A percentile compares a stretch with the other conserved stretches of the same genome.
These are phyloP conservation scores for Tetradesmus lagerheimii DNA, from an alignment of 139 green algal species.

Conservation along the genomic window DNA sequence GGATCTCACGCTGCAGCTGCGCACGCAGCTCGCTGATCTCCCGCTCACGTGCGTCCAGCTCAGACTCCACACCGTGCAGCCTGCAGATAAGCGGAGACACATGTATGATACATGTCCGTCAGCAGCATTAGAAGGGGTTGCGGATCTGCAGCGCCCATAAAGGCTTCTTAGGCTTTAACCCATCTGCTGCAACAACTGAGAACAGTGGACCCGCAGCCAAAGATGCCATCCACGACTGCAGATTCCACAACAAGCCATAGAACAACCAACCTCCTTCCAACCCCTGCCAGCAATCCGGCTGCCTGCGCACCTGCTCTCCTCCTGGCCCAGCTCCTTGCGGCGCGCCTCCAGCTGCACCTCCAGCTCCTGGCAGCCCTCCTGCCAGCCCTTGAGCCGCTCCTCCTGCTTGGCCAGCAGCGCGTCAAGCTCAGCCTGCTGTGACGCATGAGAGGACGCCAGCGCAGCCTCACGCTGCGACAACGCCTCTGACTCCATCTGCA, in stretches of 20 bases:
- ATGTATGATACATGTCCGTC: background rate
- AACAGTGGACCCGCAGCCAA: background rate
- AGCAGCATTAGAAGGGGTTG: background rate
- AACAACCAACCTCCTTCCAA: background rate
- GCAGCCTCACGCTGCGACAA: constrained; percentile 28
- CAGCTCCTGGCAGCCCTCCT: constrained; percentile 24
- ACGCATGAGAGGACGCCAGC: background rate
- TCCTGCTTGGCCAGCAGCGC: constrained; percentile 41
- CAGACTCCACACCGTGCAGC: background rate
- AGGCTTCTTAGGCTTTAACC: background rate
- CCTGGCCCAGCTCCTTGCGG: background rate
- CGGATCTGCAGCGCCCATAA: background rate
- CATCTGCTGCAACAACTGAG: background rate
- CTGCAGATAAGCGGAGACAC: background rate
- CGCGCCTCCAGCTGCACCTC: constrained; percentile 21
- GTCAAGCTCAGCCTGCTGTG: constrained; percentile 38
- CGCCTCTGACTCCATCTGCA: constrained; percentile 31
- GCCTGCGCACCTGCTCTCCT: constrained; percentile 20
- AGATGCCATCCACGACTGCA: too few relatives aligned
- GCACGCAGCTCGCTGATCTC: constrained; percentile 4
- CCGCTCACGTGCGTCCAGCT: constrained; percentile 21
- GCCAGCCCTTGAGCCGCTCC: constrained; percentile 39
- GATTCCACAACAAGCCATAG: too few relatives aligned
- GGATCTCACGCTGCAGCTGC: constrained; percentile 16
- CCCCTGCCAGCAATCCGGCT: too few relatives aligned